Base-by-base conservation (phyloP, 2,329 filamentous ascomycete species). In the Rhinocladiella similis region DNA sequence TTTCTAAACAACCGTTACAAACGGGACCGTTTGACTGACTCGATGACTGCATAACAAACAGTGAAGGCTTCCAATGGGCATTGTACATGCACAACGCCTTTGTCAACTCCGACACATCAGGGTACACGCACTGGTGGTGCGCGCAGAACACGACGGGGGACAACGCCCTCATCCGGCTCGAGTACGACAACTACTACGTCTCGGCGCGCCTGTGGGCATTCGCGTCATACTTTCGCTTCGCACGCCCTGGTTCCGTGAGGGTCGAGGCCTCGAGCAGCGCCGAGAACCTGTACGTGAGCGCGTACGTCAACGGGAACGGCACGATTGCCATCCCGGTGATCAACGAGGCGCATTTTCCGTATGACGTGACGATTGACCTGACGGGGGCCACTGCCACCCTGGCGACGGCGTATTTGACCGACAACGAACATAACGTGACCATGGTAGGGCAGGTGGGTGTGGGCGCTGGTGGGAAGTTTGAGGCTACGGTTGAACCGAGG, bases 121-220 rank as follows among this genome's bases (percentile, higher is more conserved):
- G 75, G 0, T 83, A 82, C 63, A 70, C 84, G 4, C 83, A 80
- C 69, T 84, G 81, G 81, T 76, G 80, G 65, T 79, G 79, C 18
- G 65, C 67, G 14, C 72, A 75, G 22, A 72, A 71, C 56, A 71
- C 70, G 39, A 72, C 72, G 9, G 71, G 68, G 13, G 73, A 72
- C 41, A 56, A 56, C 22, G 53, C 53, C 7, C 36, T 56, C 41
- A 47, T 56, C 12, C 16, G 53, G 18, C 62, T 72, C 38, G 69
- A 71, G 14, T 66, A 68, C 16, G 70, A 71, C 47, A 64, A 58
- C 35, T 70, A 72, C 45, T 63, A 64, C 6, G 67, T 72, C 5
- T 68, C 65, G 18, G 55, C 65, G 71, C 5, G 53, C 3, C 66
- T 76, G 3, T 76, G 73, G 72, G 73, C 74, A 1, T 74, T 75